Base-by-base conservation (phyloP, 129 eudicot species). In the Apium graveolens region DNA sequence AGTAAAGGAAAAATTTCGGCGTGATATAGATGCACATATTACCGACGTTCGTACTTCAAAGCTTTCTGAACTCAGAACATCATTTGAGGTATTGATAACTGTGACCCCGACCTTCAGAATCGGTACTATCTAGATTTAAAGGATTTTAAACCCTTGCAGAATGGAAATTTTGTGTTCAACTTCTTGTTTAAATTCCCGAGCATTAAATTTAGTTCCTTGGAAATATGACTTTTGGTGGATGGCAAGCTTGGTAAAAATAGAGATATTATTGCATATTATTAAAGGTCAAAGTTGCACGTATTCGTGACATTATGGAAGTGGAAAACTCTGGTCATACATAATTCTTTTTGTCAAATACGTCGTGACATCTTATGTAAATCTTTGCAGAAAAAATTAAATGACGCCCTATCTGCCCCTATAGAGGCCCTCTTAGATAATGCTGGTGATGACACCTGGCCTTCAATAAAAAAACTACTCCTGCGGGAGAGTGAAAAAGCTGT, bases 361-460 rank as follows among this genome's bases (percentile, higher is more conserved):
- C 31, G 13, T 38, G 74, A 74, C 70, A 4, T 48, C 70, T 68
- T 39, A 26, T 79, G 79, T 57, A 51, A 32, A 46, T 80, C 31
- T 24, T 62, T 29, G 87, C 90, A 94, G 98, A 85, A 78, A 45
- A 86, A 89, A 85, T 49, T 94, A 76, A 86, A 88, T 42, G 97
- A 85, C 37, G 93, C 91, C 69, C 83, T 94, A 73, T 53, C 86
- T 63, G 93, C 88, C 86, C 96, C 96, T 45, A 92, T 94, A 48
- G 97, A 83, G 76, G 91, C 97, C 60, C 86, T 94, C 70, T 84
- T 94, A 76, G 98, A 91, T 78, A 88, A 86, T 73, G 97, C 96
- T 37, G 89, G 90, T 48, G 93, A 91, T 84, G 94, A 90, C 69
- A 91, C 98, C 37, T 94, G 98, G 98, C 92, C 89, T 20, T 86